Evolutionary conservation across 2,329 filamentous ascomycete genomes (phyloP).

Genomic region (Calonectria pteridis): DNA sequence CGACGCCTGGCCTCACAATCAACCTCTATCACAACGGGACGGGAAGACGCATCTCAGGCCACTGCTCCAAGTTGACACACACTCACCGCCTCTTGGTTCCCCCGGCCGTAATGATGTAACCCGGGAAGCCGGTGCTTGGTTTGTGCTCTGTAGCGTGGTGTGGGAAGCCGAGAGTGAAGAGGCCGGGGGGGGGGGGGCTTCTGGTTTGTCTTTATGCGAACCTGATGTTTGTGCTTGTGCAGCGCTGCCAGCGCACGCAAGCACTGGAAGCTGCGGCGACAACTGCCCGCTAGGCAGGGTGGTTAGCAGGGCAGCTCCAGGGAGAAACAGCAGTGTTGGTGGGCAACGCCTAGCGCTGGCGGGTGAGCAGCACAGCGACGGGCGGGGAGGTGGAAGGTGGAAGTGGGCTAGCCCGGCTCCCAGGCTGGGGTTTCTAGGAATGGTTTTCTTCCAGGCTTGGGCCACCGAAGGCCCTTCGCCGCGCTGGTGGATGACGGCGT

Average conservation of each 20-base stretch:
- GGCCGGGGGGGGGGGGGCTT: conserved; percentile 16
- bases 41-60: conserved; percentile 37
- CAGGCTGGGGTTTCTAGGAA: conserved; percentile 6
- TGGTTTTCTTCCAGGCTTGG: conserved; percentile 5
- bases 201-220: conserved; percentile 42
- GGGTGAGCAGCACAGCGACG: conserved; percentile 12
- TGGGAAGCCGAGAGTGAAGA: conserved; percentile 9
- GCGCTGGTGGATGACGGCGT: background rate
- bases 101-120: conserved; percentile 42
- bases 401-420: conserved; percentile 1
- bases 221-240: conserved; percentile 42
- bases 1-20: conserved; percentile 33
- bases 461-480: background rate
- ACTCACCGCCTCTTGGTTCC: conserved; percentile 44
- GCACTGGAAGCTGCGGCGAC: background rate
- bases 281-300: background rate
- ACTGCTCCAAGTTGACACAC: conserved; percentile 36
- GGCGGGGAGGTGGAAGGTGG: background rate
- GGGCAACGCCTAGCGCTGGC: conserved; percentile 10
- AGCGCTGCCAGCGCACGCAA: conserved; percentile 1
- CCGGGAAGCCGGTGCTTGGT: conserved; percentile 37
- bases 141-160: conserved; percentile 24
- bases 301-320: conserved; percentile 18
- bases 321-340: conserved; percentile 21
- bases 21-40: conserved; percentile 35